Conservation (phyloP, 176 grass and related monocot species). For the Bolboschoenus planiculmis region DNA sequence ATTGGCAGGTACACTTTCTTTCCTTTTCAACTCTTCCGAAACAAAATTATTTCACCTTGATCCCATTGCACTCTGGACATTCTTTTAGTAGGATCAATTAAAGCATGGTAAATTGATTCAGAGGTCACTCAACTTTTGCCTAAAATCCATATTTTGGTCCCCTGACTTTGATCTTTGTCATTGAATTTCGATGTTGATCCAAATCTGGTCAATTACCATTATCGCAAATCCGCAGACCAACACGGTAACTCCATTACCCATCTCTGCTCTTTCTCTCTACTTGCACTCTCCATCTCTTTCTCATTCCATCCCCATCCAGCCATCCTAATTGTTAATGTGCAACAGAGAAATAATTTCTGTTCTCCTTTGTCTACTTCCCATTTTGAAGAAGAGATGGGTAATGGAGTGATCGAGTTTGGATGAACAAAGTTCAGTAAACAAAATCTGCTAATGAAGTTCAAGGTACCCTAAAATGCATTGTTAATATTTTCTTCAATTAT, state of each 20-base stretch:
- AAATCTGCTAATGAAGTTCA: not conserved
- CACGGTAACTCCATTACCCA: not conserved
- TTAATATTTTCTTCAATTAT: not conserved
- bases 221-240: not conserved
- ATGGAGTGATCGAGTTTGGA: not conserved
- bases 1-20: conserved; percentile 76
- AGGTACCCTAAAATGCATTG: not conserved
- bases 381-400: not conserved
- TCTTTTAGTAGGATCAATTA: not conserved
- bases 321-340: not conserved
- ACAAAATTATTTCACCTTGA: not conserved
- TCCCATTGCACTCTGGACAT: not conserved
- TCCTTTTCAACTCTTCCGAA: not conserved
- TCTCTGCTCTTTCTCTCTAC: not conserved
- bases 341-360: not conserved
- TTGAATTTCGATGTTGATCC: not conserved
- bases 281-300: not conserved
- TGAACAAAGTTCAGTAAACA: not conserved
- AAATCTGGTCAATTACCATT: not conserved
- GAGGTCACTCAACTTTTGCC: not conserved
- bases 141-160: not conserved
- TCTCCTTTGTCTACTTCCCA: not conserved
- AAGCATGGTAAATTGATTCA: not conserved
- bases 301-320: not conserved
- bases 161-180: not conserved